A percentile compares a stretch with the other conserved stretches of the same genome.
These are phyloP conservation scores for Lumnitzera racemosa DNA, from an alignment of 345 rosid species.

Conservation along the genomic window DNA sequence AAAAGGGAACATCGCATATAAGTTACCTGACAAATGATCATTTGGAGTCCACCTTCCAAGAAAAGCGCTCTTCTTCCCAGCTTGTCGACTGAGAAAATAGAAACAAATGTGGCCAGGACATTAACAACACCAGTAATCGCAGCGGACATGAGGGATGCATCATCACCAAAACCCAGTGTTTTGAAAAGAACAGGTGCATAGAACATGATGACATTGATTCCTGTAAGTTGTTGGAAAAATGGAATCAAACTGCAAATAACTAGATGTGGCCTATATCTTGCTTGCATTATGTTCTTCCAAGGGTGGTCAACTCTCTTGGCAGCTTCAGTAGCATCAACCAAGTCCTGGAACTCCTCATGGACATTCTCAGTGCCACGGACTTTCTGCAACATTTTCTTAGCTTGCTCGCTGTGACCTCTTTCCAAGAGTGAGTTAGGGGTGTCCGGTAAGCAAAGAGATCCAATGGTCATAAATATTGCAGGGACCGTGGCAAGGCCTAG, in stretches of 20 bases:
- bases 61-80: slow-evolving; percentile 53
- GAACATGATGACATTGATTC: slow-evolving; percentile 63
- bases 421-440: slow-evolving; percentile 68
- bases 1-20: background rate
- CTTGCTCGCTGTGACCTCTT: slow-evolving; percentile 48
- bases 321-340: slow-evolving; percentile 44
- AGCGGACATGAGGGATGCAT: slow-evolving; percentile 59
- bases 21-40: slow-evolving; percentile 55
- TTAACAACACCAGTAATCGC: slow-evolving; percentile 51
- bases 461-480: slow-evolving; percentile 45
- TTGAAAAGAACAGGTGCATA: slow-evolving; percentile 68
- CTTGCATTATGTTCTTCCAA: slow-evolving; percentile 52
- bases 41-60: slow-evolving; percentile 65
- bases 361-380: slow-evolving; percentile 45
- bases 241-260: slow-evolving; percentile 43
- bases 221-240: slow-evolving; percentile 64
- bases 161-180: slow-evolving; percentile 53
- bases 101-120: slow-evolving; percentile 46
- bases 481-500: slow-evolving; percentile 60
- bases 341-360: slow-evolving; percentile 54
- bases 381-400: slow-evolving; percentile 42
- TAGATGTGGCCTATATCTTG: slow-evolving; percentile 55
- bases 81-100: slow-evolving; percentile 45
- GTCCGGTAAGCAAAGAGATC: slow-evolving; percentile 53
- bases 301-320: slow-evolving; percentile 48